Percentiles rank a stretch among this genome's conserved stretches.
phyloP scores from a whole-genome alignment of 2,329 filamentous ascomycete species.

The Xylariaceae sp. region DNA sequence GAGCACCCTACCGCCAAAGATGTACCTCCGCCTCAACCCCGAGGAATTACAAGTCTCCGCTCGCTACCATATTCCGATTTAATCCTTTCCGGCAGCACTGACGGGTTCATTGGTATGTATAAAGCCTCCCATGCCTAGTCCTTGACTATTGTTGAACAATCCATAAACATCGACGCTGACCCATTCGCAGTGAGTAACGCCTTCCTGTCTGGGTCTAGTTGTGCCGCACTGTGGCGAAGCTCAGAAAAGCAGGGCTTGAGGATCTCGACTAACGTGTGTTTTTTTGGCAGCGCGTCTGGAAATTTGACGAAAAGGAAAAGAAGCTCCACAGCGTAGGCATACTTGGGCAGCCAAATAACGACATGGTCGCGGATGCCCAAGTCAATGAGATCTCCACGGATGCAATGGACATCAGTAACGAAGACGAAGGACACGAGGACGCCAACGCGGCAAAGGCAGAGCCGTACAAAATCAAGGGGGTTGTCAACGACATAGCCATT shows the following conservation, averaged over 20 bases:
- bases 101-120: conserved; percentile 69
- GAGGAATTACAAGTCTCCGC: conserved; percentile 89
- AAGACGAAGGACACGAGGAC: conserved; percentile 23
- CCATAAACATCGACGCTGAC: conserved; percentile 8
- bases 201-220: not conserved
- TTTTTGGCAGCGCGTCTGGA: conserved; percentile 70
- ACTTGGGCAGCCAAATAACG: conserved; percentile 54
- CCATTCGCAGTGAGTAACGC: conserved; percentile 17
- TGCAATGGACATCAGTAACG: conserved; percentile 38
- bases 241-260: not conserved
- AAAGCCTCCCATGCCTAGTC: not conserved
- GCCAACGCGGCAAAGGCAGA: conserved; percentile 5
- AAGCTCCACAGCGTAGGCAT: conserved; percentile 75
- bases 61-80: conserved; percentile 90
- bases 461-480: conserved; percentile 63
- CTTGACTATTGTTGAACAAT: not conserved
- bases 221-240: not conserved
- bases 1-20: conserved; percentile 62
- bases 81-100: conserved; percentile 92
- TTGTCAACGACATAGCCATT: conserved; percentile 87
- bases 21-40: conserved; percentile 71
- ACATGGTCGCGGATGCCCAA: conserved; percentile 15
- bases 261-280: conserved; percentile 6
- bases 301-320: conserved; percentile 81
- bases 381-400: conserved; percentile 33